Percentiles rank a stretch among this genome's conserved stretches.
Evolutionary conservation across 2,329 filamentous ascomycete species (phyloP).

Genomic region (Aspergillus pseudoterreus): DNA sequence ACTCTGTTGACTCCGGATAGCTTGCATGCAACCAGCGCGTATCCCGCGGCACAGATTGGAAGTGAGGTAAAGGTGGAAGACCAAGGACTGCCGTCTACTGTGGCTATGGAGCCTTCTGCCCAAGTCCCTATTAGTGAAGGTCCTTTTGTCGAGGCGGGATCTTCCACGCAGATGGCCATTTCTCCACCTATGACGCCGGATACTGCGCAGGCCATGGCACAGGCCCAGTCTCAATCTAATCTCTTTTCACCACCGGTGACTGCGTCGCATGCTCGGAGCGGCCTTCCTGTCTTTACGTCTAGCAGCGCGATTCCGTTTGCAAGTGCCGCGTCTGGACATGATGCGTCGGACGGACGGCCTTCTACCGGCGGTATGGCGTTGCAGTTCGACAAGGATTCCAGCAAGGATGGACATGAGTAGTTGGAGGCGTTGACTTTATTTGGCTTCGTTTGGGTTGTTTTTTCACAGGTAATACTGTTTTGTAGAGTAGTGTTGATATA

Average conservation of each 20-base stretch:
- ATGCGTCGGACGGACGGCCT: background rate
- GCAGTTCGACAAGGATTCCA: background rate
- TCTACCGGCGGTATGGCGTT: background rate
- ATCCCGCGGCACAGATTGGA: constrained; percentile 5
- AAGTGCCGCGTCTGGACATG: background rate
- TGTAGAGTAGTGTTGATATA: background rate
- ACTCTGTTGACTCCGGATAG: constrained; percentile 8
- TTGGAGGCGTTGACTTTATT: too few relatives aligned
- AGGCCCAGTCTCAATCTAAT: constrained; percentile 15
- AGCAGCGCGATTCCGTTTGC: constrained; percentile 43
- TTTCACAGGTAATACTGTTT: too few relatives aligned
- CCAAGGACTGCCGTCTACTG: background rate
- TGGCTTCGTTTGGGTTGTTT: too few relatives aligned
- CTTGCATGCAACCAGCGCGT: background rate
- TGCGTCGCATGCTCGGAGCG: constrained; percentile 34
- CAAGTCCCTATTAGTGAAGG: background rate
- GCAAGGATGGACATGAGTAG: background rate
- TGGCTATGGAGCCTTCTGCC: too few relatives aligned
- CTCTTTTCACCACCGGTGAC: constrained; percentile 28
- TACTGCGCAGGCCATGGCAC: constrained; percentile 3
- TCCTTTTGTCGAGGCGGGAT: too few relatives aligned
- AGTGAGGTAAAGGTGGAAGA: background rate
- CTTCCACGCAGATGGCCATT: constrained; percentile 5
- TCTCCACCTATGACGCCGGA: constrained; percentile 26
- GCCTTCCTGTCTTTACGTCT: constrained; percentile 49